A percentile compares a stretch with the other conserved stretches of the same genome.
Conservation (phyloP, 345 rosid species). For the Citrus mangshanensis region DNA sequence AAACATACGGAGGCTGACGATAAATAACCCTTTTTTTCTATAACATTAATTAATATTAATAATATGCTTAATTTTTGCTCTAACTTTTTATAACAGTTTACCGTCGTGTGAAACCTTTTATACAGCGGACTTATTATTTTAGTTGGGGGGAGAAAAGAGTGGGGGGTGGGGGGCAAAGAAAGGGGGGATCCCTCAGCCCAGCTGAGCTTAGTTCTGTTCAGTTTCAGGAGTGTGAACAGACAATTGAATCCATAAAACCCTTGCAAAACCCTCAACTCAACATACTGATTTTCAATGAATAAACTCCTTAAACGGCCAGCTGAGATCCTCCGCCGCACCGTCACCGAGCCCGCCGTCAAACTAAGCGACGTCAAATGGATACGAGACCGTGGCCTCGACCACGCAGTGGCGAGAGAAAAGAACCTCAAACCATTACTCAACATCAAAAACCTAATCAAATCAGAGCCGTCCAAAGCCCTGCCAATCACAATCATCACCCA, state of each 20-base stretch:
- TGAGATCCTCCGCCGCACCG: conserved; percentile 15
- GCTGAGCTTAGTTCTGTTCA: too few species aligned
- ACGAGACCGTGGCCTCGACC: conserved; percentile 96
- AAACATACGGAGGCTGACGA: too few species aligned
- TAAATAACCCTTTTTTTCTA: too few species aligned
- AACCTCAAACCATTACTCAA: conserved; percentile 62
- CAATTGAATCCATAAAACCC: neutral
- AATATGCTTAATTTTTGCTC: too few species aligned
- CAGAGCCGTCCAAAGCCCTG: conserved; percentile 87
- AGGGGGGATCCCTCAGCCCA: too few species aligned
- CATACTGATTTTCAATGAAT: neutral
- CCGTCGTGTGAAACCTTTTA: too few species aligned
- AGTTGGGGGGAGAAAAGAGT: too few species aligned
- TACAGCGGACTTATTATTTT: too few species aligned
- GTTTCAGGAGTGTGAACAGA: neutral
- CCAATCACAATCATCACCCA: conserved; percentile 63
- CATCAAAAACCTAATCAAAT: conserved; percentile 71
- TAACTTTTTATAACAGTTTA: too few species aligned
- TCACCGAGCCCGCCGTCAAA: conserved; percentile 22
- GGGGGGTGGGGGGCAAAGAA: too few species aligned
- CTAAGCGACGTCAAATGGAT: conserved; percentile 40
- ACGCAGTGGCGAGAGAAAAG: conserved; percentile 82
- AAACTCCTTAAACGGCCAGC: conserved; percentile 17
- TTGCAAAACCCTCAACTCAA: neutral
- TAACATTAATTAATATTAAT: too few species aligned